Conservation (phyloP, 2,329 filamentous ascomycete genomes). For the Fusarium kyushuense region DNA sequence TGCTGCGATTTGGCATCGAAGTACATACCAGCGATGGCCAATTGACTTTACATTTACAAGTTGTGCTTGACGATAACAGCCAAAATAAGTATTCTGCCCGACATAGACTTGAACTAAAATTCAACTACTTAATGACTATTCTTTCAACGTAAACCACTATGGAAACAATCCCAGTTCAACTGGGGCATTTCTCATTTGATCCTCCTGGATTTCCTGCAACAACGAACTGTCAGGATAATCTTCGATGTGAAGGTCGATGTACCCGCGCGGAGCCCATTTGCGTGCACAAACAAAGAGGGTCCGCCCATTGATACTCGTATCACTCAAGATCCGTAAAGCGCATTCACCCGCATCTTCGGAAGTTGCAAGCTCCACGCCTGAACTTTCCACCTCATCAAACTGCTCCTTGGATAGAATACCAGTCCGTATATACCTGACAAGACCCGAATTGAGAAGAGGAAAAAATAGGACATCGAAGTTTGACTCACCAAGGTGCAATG, state of each 20-base stretch:
- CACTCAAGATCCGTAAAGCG: neutral
- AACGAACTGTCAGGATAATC: neutral
- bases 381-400: slow-evolving; percentile 1
- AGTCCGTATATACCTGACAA: neutral
- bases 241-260: neutral
- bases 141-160: no score
- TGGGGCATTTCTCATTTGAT: neutral
- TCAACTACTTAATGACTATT: neutral
- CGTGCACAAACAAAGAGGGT: slow-evolving; percentile 3
- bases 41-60: no score
- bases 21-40: no score
- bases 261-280: slow-evolving; percentile 9
- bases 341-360: slow-evolving; percentile 8
- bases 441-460: accelerated
- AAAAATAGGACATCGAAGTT: no score
- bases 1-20: no score
- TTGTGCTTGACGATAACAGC: neutral
- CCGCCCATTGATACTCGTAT: neutral
- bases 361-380: neutral
- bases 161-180: neutral
- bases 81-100: accelerated
- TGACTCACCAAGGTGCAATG: neutral
- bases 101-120: neutral
- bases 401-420: slow-evolving; percentile 2
- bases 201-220: slow-evolving; percentile 5